Evolutionary conservation across 2,329 filamentous ascomycete genomes (phyloP), one percentile per base, ranked within the genome.

Genomic region (Penicillium sp.): DNA sequence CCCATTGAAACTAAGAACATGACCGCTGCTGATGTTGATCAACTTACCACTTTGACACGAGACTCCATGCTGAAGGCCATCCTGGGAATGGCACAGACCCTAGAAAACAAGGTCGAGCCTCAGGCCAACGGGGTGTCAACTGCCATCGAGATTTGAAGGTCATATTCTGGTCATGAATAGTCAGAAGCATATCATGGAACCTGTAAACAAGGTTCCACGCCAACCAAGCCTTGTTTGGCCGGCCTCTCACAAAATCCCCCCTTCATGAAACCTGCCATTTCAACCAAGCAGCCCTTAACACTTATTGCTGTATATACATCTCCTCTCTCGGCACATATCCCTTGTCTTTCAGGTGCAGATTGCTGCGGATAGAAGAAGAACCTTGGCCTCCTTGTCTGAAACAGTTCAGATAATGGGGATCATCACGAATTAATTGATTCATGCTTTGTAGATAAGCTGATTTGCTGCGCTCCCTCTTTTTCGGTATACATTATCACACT

Each of bases 1-100:
- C 90, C 92, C 2, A 92, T 97, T 60, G 81, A 86, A 49, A 97
- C 92, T 11, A 82, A 84, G 62, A 86, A 85, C 52, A 82, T 96
- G 62, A 90, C 85, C 19, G 59, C 88, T 24, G 86, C 87, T 52
- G 91, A 96, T 72, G 90, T 96, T 52, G 89, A 95, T 64, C 83
- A 84, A 57, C 79, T 96, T 45, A 83, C 88, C 50, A 80, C 82
- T 54, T 82, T 82, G 53, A 90, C 88, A 2, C 84, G 87, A 55
- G 88, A 91, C 21, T 75, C 86, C 51, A 96, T 96, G 91, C 82
- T 93, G 61, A 81, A 83, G 63, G 88, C 74, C 51, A 64, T 84
- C 19, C 68, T 74, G 48, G 74, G 74, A 31, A 72, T 84, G 62
- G 74, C 73, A 27, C 58, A 71, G n/a, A 61, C 63, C 22, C 54